Base-by-base conservation (phyloP, 2,329 filamentous ascomycete genomes). In the Penicillium sp. region DNA sequence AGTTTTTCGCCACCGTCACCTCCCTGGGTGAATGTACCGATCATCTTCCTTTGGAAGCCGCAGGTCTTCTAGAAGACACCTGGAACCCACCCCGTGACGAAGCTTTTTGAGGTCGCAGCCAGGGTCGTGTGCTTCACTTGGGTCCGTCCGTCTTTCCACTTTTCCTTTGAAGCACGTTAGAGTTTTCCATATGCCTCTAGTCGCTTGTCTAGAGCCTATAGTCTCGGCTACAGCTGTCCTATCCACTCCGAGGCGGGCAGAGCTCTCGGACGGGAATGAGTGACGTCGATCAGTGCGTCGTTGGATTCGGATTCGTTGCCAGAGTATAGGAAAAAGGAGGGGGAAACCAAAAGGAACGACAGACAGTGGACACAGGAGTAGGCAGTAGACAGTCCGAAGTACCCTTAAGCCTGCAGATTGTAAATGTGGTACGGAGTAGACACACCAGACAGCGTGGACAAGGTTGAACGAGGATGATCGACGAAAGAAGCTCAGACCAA, bases 31-130 rank as follows among this genome's bases (percentile, higher is more conserved):
- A 50, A 18, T 36, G 35, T 33, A 50, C 27, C 51, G 46, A 55
- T 58, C 46, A 59, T 59, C 39, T 54, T 51, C 37, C 41, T 31
- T 50, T 36, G 36, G 41, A 33, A 50, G 18, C 46, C 44, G 37
- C 27, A 40, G 37, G 52, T 53, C 52, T 75, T 75, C 73, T 75
- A 74, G 73, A 75, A 75, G 66, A 68, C 67, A 58, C 62, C 62
- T 75, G 66, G 73, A 75, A 75, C 37, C 53, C 53, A n/a, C 56
- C 59, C 50, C 55, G 60, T 64, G 44, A 47, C 59, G 65, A 69
- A 72, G 67, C 63, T 71, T 71, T 41, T 37, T 24, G 7, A 36
- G 37, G 36, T 27, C 33, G 14, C 33, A 39, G 35, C 43, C 43
- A 46, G 43, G 43, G 49, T 51, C 49, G 49, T 51, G 37, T 56